Base-by-base conservation (phyloP, 2,329 filamentous ascomycete genomes). In the Aspergillus alliaceus region DNA sequence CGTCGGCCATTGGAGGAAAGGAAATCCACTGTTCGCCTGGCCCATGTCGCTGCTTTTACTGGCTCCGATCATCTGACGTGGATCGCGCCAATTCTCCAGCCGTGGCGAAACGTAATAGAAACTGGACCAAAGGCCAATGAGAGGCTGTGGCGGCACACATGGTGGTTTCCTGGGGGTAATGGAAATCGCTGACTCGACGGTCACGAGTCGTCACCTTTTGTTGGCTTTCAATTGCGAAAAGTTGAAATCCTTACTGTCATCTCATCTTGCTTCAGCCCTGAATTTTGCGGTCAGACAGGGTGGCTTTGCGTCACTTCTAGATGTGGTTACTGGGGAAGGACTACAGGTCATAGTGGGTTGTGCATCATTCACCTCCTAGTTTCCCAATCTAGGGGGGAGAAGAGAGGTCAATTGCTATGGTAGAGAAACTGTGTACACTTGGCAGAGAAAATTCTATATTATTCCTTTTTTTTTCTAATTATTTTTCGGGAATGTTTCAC, bases 91-190 rank as follows among this genome's bases (percentile, higher is more conserved):
- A 53, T 22, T 8, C 64, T 34, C 29, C 31, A 32, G 55, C 46
- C 53, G 59, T 63, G 59, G 59, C 64, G 53, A 69, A 64, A 74
- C 72, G 72, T 75, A 75, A 75, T 60, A 71, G 68, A 75, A 75
- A 74, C 64, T 54, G 37, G n/a, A 14, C 4, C 1, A 1, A 2
- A 20, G 49, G 40, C 72, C 72, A 76, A 74, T 75, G 46, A 64
- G 27, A 51, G 15, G 24, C 34, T 12, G 48, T 40, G 48, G 51
- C 49, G 40, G 46, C 54, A 32, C 51, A 53, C 40, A 46, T 42
- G 40, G 35, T 39, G 48, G 61, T 72, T 72, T 71, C 58, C 61
- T 66, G 65, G 59, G 65, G 61, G 64, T 66, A 67, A 67, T 66
- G 59, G 55, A 66, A 67, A 65, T 54, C 59, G 40, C 50, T 57